These are phyloP conservation scores for Mucuna pruriens DNA, from an alignment of 306 rosid species.

Conservation along the genomic window DNA sequence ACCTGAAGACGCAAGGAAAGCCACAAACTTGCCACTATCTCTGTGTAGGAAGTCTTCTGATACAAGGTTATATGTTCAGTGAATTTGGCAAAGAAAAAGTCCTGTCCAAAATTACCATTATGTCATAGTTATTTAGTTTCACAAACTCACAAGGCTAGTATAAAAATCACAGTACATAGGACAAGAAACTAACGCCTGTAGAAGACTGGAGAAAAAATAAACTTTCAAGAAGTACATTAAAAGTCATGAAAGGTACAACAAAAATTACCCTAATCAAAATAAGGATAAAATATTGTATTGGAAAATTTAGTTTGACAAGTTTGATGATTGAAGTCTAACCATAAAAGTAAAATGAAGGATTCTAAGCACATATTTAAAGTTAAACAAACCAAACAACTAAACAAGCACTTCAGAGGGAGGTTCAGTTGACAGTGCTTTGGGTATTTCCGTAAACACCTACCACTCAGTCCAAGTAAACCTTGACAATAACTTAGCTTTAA, in stretches of 20 bases:
- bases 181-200: constrained; percentile 29
- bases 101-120: constrained; percentile 58
- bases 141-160: constrained; percentile 7
- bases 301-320: no score
- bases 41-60: constrained; percentile 95
- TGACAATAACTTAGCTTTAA: neutral
- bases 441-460: neutral
- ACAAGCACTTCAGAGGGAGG: neutral
- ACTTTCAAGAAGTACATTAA: neutral
- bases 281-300: no score
- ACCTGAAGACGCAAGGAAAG: constrained; percentile 98
- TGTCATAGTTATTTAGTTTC: constrained; percentile 27
- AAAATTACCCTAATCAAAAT: neutral
- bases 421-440: neutral
- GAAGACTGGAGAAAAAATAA: constrained; percentile 9
- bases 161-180: constrained; percentile 1
- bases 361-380: neutral
- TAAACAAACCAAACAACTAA: neutral
- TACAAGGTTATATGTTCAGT: constrained; percentile 64
- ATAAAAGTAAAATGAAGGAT: neutral
- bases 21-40: constrained; percentile 92
- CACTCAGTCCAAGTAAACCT: neutral
- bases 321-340: constrained; percentile 13
- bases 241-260: neutral
- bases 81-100: constrained; percentile 73